Percentiles rank a stretch among this genome's conserved stretches.
Conservation (phyloP, 1,139 yeast species). For the Pichia norvegensis region DNA sequence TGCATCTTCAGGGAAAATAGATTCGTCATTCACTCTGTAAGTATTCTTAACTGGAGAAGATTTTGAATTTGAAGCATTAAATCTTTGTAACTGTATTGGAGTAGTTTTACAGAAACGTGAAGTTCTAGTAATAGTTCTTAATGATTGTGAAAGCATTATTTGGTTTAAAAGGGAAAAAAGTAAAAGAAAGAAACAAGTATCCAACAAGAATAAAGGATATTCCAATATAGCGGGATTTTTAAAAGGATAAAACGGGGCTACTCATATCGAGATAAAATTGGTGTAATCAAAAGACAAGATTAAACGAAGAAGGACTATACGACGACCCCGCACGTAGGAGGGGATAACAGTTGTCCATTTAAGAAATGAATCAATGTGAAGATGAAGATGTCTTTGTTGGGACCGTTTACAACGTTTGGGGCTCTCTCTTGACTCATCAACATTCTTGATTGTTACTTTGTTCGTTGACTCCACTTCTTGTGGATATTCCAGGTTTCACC, state of each 20-base stretch:
- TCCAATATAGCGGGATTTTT: not conserved
- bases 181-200: not conserved
- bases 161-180: not conserved
- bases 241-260: not conserved
- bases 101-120: not conserved
- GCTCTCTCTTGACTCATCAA: no score
- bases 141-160: not conserved
- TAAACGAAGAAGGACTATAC: no score
- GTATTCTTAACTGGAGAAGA: slow-evolving; percentile 7
- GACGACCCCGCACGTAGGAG: not conserved
- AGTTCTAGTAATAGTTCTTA: not conserved
- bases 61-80: slow-evolving; percentile 1
- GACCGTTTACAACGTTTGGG: no score
- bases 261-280: not conserved
- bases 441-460: no score
- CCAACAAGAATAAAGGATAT: not conserved
- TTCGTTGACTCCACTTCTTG: no score
- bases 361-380: no score
- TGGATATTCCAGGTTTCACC: no score
- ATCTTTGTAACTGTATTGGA: not conserved
- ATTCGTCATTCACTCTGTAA: slow-evolving; percentile 22
- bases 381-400: no score
- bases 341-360: no score
- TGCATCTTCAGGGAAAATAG: slow-evolving; percentile 40
- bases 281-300: no score